Evolutionary conservation across 495 filamentous ascomycete genomes (phyloP), one percentile per base, ranked within the genome.

Genomic region (Aspergillus mulundensis): DNA sequence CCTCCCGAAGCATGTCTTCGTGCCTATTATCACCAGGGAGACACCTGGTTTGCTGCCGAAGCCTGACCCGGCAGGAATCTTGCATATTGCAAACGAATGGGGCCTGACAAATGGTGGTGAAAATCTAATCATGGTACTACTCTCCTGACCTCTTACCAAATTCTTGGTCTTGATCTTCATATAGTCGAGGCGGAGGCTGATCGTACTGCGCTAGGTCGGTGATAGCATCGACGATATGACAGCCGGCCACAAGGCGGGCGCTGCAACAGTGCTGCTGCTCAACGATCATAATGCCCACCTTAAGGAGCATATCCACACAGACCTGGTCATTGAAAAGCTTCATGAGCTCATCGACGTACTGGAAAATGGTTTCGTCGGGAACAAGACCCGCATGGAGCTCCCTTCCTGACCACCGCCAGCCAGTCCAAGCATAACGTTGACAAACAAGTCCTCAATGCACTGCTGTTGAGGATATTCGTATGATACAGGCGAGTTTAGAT

Each of bases 201-300:
- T 44, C 10, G 21, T 46, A 5, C 21, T 15, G 21, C 30, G 50
- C 11, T 14, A 87, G 84, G 84, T 92, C 12, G 93, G 93, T 7
- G 93, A 98, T 65, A 91, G 86, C 50, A 81, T 95, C 50, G 94
- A 98, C 65, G 94, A 98, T 67, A 91, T 98, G 82, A 90, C 87
- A 19, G 89, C 94, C 7, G 94, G 94, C 0, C 81, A 86, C 59
- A 77, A 75, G 42, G 94, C 94, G 10, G 93, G 93, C 4, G 88
- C 92, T 8, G 90, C 90, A 21, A 97, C 94, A 5, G 91, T 96
- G 46, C 69, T 98, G 66, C 78, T 98, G 40, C 77, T 87, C 12
- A 95, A 94, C 67, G 85, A 91, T 43, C 85, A 78, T 21, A 97
- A 97, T 67, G 72, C 66, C 44, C 82, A 88, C 59, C 67, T 97